Evolutionary conservation across 768 basidiomycete genomes (phyloP), one percentile per base, ranked within the genome.

Genomic region (Collybia nuda): DNA sequence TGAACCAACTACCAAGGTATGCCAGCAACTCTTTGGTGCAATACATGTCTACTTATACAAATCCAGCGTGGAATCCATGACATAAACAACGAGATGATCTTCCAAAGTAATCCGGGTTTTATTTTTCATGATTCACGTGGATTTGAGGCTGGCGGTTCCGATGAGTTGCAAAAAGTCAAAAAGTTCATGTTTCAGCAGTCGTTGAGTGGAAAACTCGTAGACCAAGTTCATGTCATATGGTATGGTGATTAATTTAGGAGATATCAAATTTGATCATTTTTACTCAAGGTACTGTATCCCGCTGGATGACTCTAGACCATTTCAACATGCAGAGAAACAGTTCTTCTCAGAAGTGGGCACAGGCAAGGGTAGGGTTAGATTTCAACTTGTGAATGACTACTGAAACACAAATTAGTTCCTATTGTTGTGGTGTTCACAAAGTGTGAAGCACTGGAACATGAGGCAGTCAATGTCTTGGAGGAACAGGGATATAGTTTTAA

Each of bases 51-150:
- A n/a, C n/a, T n/a, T n/a, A n/a, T n/a, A n/a, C n/a, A n/a, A n/a
- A n/a, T n/a, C n/a, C 51, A 67, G 70, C 66, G 70, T 24, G 73
- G 71, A 23, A 36, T 49, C 2, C 72, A 72, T 56, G 53, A 75
- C 44, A 66, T 73, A 22, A 48, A 66, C 40, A 50, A 56, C 29
- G 54, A 62, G 48, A 61, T 69, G 36, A 50, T 60, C 4, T 74
- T 68, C 52, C 41, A 35, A 17, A 69, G 59, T 56, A 68, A 68
- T 26, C 56, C 52, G 2, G 44, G 55, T 2, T 75, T 72, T 53
- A 61, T 74, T n/a, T 74, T 75, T 48, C 74, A 75, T 36, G 73
- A 76, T 48, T 76, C 74, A n/a, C 50, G 61, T 39, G 74, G 73
- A 4, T 72, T 76, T 44, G 71, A 75, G 55, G 50, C 68, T 17